Conservation (phyloP, 139 green algal species). For the Penium margaritaceum region DNA sequence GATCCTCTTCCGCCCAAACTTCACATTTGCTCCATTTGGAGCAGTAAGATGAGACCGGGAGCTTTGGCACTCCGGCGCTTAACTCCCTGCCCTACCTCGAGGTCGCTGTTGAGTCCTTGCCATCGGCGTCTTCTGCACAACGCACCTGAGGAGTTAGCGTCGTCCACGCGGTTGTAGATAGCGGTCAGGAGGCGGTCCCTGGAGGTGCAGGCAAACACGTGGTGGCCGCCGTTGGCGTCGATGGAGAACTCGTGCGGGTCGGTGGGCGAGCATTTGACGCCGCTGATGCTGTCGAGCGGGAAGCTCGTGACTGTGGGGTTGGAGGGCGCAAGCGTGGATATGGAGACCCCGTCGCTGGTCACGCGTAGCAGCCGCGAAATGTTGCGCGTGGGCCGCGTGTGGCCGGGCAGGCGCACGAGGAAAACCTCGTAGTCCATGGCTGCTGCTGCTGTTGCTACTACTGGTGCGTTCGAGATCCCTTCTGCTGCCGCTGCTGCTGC, state of each 20-base stretch:
- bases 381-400: constrained; percentile 4
- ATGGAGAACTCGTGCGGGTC: constrained; percentile 30
- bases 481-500: no score
- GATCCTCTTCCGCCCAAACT: no score
- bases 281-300: constrained; percentile 24
- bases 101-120: no score
- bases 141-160: constrained; percentile 34
- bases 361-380: constrained; percentile 12
- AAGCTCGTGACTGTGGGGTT: constrained; percentile 4
- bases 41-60: no score
- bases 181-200: constrained; percentile 14
- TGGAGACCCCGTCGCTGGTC: constrained; percentile 1
- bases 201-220: constrained; percentile 16
- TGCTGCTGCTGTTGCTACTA: background rate
- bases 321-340: constrained; percentile 16
- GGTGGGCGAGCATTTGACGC: constrained; percentile 5
- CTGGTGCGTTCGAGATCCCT: no score
- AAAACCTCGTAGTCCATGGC: constrained; percentile 38
- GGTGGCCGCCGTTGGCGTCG: no score
- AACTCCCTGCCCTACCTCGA: no score
- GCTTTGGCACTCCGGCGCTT: no score
- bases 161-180: constrained; percentile 31
- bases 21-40: no score
- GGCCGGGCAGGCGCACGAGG: constrained; percentile 31
- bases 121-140: no score